Conservation (phyloP, 441 rosid genomes). For the Cnidoscolus chayamansa region DNA sequence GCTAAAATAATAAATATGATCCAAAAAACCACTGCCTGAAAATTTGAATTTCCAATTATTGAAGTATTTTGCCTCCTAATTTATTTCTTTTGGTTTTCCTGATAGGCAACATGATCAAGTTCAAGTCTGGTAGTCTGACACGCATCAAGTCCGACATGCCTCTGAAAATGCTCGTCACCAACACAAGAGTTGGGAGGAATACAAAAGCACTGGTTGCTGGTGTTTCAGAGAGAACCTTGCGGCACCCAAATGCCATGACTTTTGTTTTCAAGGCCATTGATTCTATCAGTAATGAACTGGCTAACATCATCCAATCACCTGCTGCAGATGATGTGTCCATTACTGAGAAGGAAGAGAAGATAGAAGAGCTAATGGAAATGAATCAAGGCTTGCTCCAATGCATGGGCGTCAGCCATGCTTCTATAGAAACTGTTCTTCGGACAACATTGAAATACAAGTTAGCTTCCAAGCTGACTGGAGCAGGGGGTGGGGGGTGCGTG, state of each 20-base stretch:
- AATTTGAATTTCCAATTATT: neutral
- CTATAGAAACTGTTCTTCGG: conserved; percentile 70
- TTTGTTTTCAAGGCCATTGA: conserved; percentile 72
- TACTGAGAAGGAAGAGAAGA: conserved; percentile 55
- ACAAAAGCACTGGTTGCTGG: conserved; percentile 87
- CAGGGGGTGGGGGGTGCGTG: conserved; percentile 95
- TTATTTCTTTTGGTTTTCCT: neutral
- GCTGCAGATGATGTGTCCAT: conserved; percentile 45
- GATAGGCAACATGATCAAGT: conserved; percentile 87
- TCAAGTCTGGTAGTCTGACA: conserved; percentile 67
- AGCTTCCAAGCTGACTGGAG: conserved; percentile 84
- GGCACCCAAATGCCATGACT: conserved; percentile 71
- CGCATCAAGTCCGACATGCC: conserved; percentile 54
- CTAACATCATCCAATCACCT: conserved; percentile 51
- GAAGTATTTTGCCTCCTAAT: neutral
- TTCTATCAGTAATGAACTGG: conserved; percentile 70
- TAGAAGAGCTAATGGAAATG: conserved; percentile 86
- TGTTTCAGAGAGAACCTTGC: conserved; percentile 65
- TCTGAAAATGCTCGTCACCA: conserved; percentile 78
- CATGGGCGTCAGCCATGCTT: conserved; percentile 88
- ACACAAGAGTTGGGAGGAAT: conserved; percentile 84
- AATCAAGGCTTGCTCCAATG: conserved; percentile 86
- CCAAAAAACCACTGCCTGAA: neutral
- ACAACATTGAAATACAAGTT: conserved; percentile 76
- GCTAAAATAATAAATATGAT: neutral